Evolutionary conservation across 2,329 filamentous ascomycete species (phyloP).

Genomic region (Epichloe gansuensis): DNA sequence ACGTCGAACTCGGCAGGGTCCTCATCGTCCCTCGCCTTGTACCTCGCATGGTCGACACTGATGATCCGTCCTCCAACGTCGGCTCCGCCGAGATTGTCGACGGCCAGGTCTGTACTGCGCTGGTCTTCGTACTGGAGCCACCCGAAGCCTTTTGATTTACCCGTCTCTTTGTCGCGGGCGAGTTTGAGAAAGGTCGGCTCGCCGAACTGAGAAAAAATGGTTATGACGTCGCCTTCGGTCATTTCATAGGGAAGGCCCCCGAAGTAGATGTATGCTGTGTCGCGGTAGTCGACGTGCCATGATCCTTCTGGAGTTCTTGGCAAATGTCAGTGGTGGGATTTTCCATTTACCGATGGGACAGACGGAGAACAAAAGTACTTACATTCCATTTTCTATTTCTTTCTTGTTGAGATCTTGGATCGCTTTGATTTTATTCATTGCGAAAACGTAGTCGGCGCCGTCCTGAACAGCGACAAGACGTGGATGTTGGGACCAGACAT

Average conservation of each 20-base stretch:
- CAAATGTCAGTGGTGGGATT: slow-evolving; percentile 13
- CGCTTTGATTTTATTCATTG: slow-evolving; percentile 87
- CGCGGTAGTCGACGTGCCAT: slow-evolving; percentile 95
- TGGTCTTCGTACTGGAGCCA: slow-evolving; percentile 99
- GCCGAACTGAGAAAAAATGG: slow-evolving; percentile 94
- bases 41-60: slow-evolving; percentile 83
- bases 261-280: slow-evolving; percentile 93
- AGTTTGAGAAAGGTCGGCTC: slow-evolving; percentile 91
- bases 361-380: slow-evolving; percentile 21
- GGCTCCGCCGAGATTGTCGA: slow-evolving; percentile 87
- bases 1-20: slow-evolving; percentile 46
- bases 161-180: slow-evolving; percentile 87
- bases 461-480: neutral
- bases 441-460: slow-evolving; percentile 9
- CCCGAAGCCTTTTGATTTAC: slow-evolving; percentile 86
- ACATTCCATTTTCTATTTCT: slow-evolving; percentile 82
- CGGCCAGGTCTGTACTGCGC: slow-evolving; percentile 84
- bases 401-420: slow-evolving; percentile 89
- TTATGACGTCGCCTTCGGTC: slow-evolving; percentile 88
- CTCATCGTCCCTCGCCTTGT: slow-evolving; percentile 76
- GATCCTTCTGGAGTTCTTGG: slow-evolving; percentile 68
- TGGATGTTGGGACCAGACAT: neutral
- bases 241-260: slow-evolving; percentile 91
- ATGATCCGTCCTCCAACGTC: slow-evolving; percentile 69
- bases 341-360: neutral